phyloP scores from a whole-genome alignment of 352 stramenopile genomes.

The Globisporangium uncinulatum region DNA sequence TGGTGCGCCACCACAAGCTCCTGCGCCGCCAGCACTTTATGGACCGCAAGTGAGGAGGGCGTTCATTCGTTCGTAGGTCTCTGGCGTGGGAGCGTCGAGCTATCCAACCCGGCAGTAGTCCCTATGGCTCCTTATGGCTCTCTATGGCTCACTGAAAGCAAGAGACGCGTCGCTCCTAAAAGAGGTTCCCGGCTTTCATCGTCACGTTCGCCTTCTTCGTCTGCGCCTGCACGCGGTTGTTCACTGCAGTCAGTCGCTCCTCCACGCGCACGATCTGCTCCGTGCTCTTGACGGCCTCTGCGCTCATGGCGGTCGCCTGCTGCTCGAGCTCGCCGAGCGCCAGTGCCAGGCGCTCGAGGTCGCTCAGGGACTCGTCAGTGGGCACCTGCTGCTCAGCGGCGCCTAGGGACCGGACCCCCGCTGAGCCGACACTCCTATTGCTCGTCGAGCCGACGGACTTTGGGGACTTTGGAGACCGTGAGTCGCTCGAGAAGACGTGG shows the following conservation, averaged over 20 bases:
- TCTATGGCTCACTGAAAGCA: background rate
- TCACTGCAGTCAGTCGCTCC: conserved; percentile 56
- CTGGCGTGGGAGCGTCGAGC: too few species aligned
- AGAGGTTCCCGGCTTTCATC: conserved; percentile 36
- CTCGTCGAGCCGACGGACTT: too few species aligned
- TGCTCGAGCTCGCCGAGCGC: conserved; percentile 65
- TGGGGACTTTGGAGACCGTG: conserved; percentile 11
- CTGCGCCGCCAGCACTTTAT: conserved; percentile 84
- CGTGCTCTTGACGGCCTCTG: conserved; percentile 58
- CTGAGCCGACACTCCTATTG: background rate
- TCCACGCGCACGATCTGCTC: conserved; percentile 72
- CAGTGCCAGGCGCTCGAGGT: conserved; percentile 55
- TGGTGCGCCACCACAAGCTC: conserved; percentile 71
- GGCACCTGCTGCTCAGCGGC: background rate
- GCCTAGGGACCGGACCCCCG: background rate
- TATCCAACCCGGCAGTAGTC: too few species aligned
- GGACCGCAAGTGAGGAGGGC: conserved; percentile 47
- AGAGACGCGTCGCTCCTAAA: conserved; percentile 14
- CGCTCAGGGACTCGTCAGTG: conserved; percentile 22
- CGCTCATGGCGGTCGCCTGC: conserved; percentile 61
- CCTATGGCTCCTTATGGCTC: too few species aligned
- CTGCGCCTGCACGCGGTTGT: conserved; percentile 63
- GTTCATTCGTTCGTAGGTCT: too few species aligned
- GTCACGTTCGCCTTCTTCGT: conserved; percentile 51
- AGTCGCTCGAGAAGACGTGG: conserved; percentile 58